Conservation (phyloP, 768 basidiomycete species). For the Boletus edulis region DNA sequence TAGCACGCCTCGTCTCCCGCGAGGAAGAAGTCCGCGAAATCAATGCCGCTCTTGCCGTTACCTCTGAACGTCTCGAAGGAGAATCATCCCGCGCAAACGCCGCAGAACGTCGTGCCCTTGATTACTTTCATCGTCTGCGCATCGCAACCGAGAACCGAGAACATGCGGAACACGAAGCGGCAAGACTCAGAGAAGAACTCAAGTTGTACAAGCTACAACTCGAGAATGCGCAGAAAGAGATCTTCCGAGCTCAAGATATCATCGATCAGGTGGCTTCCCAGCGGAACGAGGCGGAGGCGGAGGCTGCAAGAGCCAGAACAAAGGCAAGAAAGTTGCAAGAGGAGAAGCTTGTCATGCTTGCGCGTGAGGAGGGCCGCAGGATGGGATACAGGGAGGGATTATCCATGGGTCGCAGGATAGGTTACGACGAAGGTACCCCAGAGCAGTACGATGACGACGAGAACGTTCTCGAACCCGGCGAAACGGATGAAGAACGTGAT, state of each 20-base stretch:
- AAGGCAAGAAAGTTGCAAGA: conserved; percentile 43
- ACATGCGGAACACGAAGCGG: conserved; percentile 37
- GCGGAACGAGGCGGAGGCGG: conserved; percentile 44
- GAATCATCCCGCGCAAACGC: conserved; percentile 43
- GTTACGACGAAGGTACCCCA: conserved; percentile 28
- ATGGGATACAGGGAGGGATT: conserved; percentile 43
- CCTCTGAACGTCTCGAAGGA: conserved; percentile 35
- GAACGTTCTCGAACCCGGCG: conserved; percentile 6
- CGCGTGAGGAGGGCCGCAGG: conserved; percentile 43
- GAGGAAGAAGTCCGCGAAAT: conserved; percentile 34
- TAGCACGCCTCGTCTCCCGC: conserved; percentile 27
- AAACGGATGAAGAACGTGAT: conserved; percentile 22
- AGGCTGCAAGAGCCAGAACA: conserved; percentile 44
- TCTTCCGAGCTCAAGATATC: conserved; percentile 41
- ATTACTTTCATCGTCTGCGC: conserved; percentile 42
- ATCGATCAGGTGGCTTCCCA: conserved; percentile 41
- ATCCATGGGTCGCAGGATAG: conserved; percentile 30
- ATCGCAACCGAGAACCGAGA: conserved; percentile 39
- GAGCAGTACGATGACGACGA: conserved; percentile 18
- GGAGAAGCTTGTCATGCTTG: conserved; percentile 38
- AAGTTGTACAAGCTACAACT: conserved; percentile 45
- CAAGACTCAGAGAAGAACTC: conserved; percentile 41
- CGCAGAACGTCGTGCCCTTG: conserved; percentile 47
- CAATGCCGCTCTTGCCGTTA: conserved; percentile 25
- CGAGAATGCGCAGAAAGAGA: conserved; percentile 44